Evolutionary conservation across 2,329 filamentous ascomycete genomes (phyloP).

Genomic region (Amesomyces nigricolor): DNA sequence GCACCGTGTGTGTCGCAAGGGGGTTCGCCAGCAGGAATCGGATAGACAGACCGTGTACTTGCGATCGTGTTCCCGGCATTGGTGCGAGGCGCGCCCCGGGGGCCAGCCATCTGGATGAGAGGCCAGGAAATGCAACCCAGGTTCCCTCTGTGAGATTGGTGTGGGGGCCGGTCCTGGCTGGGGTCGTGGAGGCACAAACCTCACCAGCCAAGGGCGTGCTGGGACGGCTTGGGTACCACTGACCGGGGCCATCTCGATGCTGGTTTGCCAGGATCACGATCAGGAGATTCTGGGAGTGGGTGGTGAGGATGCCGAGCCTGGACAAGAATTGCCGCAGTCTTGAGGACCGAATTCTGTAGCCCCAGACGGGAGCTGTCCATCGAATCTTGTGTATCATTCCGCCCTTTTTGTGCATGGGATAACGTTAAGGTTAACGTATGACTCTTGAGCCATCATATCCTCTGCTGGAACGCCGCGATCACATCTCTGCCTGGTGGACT

Average conservation of each 20-base stretch:
- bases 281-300: neutral
- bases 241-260: neutral
- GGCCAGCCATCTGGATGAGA: conserved; percentile 2
- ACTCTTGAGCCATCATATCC: too few relatives aligned
- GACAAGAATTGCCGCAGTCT: neutral
- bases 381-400: too few relatives aligned
- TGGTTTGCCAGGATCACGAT: neutral
- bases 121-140: conserved; percentile 4
- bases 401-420: too few relatives aligned
- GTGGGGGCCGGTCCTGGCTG: neutral
- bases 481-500: too few relatives aligned
- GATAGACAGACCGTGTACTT: neutral
- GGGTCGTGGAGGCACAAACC: conserved; percentile 1
- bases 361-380: too few relatives aligned
- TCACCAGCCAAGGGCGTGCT: neutral
- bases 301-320: neutral
- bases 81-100: neutral
- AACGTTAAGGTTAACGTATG: too few relatives aligned
- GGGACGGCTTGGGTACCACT: conserved; percentile 2
- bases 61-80: conserved; percentile 3
- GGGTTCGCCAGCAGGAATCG: neutral
- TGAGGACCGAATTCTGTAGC: neutral
- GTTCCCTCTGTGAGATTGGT: conserved; percentile 2
- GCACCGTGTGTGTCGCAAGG: conserved; percentile 11
- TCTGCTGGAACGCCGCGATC: too few relatives aligned